Conservation (phyloP, 352 stramenopile genomes). For the Blastocystis sp. region DNA sequence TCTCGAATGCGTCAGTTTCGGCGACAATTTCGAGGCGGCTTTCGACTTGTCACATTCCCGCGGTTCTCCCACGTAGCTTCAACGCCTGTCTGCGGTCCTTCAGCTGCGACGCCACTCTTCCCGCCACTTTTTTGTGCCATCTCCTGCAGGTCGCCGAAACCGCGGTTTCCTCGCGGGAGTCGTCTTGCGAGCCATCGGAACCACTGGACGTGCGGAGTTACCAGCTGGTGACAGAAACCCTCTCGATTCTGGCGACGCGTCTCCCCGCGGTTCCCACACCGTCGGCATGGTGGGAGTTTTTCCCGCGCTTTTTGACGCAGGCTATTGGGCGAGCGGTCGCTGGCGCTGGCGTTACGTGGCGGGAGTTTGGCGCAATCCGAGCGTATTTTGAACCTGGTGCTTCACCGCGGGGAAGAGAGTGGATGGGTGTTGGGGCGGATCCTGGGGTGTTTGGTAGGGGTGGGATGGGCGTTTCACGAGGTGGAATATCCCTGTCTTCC, state of each 20-base stretch:
- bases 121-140: too few species aligned
- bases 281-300: not conserved
- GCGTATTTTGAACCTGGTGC: not conserved
- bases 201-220: not conserved
- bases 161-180: too few species aligned
- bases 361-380: not conserved
- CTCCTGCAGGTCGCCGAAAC: too few species aligned
- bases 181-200: too few species aligned
- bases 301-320: not conserved
- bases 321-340: not conserved
- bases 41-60: conserved; percentile 37
- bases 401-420: too few species aligned
- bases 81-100: not conserved
- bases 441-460: not conserved
- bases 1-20: not conserved
- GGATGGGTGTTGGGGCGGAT: too few species aligned
- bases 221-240: not conserved
- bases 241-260: too few species aligned
- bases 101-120: not conserved
- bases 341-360: not conserved
- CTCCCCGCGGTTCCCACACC: too few species aligned
- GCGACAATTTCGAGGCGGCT: not conserved
- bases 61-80: not conserved
- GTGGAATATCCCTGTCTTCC: not conserved
- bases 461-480: not conserved